phyloP scores from a whole-genome alignment of 1,284 basidiomycete genomes.

The Irpex sp. region DNA sequence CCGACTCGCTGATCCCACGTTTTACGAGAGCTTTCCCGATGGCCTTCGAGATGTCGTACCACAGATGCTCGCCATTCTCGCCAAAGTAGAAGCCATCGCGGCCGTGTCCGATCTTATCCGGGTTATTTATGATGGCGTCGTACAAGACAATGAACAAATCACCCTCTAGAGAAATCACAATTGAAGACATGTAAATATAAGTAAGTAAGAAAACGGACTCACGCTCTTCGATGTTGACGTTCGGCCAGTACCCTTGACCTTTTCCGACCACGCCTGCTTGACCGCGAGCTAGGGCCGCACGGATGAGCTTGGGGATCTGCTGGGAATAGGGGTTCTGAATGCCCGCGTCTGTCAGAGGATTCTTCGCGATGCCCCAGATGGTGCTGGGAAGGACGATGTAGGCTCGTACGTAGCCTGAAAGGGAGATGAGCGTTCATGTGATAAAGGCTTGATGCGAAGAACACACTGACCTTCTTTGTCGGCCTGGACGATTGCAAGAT shows the following conservation, averaged over 20 bases:
- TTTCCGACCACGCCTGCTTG: constrained; percentile 31
- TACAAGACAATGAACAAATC: constrained; percentile 25
- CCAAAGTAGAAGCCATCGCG: constrained; percentile 45
- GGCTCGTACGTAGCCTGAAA: constrained; percentile 8
- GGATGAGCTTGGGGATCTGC: constrained; percentile 33
- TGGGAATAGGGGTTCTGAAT: constrained; percentile 34
- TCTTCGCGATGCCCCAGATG: constrained; percentile 28
- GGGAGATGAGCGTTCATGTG: neutral
- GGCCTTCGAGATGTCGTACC: constrained; percentile 34
- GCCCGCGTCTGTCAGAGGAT: constrained; percentile 32
- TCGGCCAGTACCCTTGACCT: constrained; percentile 26
- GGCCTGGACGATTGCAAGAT: constrained; percentile 22
- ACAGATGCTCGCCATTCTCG: constrained; percentile 41
- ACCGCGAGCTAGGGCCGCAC: constrained; percentile 26
- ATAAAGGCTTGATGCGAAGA: neutral
- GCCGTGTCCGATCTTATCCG: constrained; percentile 32
- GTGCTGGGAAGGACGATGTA: constrained; percentile 7
- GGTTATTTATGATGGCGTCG: constrained; percentile 17
- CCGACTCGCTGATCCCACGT: constrained; percentile 23
- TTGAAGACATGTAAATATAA: neutral
- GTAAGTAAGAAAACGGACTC: constrained; percentile 2
- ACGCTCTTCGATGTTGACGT: constrained; percentile 32
- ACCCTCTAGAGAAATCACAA: constrained; percentile 13
- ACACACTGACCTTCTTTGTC: constrained; percentile 24
- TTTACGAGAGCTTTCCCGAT: constrained; percentile 32